phyloP scores from a whole-genome alignment of 306 rosid species.

The Vigna angularis region DNA sequence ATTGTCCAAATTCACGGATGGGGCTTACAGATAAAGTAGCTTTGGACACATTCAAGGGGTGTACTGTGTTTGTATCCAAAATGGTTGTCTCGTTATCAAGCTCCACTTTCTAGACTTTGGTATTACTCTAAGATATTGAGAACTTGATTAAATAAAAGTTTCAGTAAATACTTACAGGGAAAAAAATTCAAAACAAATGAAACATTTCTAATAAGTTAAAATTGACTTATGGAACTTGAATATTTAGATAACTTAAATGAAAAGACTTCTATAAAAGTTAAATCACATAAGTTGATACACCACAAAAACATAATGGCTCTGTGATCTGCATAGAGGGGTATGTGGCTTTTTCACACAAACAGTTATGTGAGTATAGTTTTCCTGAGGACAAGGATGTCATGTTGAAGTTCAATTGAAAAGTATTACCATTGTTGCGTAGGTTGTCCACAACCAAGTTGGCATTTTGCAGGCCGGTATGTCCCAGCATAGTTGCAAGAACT shows the following conservation, averaged over 20 bases:
- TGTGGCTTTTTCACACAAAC: constrained; percentile 11
- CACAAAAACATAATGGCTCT: neutral
- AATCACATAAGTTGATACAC: neutral
- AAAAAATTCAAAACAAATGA: neutral
- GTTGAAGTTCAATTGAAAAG: constrained; percentile 16
- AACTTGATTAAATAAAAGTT: neutral
- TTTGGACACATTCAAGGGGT: neutral
- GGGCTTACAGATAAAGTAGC: neutral
- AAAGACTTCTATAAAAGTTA: neutral
- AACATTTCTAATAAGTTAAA: neutral
- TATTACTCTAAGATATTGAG: neutral
- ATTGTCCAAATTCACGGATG: neutral
- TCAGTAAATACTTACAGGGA: neutral
- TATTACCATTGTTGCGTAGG: constrained; percentile 91
- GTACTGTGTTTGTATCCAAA: neutral
- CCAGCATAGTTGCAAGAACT: constrained; percentile 72
- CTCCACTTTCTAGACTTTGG: neutral
- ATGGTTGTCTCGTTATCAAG: constrained; percentile 15
- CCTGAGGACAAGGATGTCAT: neutral
- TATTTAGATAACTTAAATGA: neutral
- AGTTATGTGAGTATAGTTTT: constrained; percentile 16
- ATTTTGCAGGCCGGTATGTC: constrained; percentile 64
- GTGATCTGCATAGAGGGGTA: neutral
- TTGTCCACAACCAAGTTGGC: constrained; percentile 86
- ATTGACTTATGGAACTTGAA: neutral